Conservation (phyloP, 495 filamentous ascomycete genomes). For the Amorphotheca resinae region DNA sequence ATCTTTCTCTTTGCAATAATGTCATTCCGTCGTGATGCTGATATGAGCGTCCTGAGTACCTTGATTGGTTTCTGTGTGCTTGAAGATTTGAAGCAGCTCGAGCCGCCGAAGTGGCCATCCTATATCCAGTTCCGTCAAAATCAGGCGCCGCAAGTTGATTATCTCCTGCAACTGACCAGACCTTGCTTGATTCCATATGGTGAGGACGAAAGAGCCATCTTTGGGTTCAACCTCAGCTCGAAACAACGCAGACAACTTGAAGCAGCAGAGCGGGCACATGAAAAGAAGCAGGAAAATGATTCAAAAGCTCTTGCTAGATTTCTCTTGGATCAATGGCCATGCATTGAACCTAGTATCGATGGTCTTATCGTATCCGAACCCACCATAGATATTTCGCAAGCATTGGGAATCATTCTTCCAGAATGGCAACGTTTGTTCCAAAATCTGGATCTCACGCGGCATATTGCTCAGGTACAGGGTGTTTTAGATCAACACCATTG, state of each 20-base stretch:
- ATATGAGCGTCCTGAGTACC: conserved; percentile 27
- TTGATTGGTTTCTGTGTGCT: conserved; percentile 28
- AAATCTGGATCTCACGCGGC: conserved; percentile 8
- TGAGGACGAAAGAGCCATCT: not conserved
- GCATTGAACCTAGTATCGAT: conserved; percentile 18
- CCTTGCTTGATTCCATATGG: not conserved
- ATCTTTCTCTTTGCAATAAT: conserved; percentile 34
- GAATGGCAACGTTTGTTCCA: conserved; percentile 14
- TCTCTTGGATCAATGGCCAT: conserved; percentile 30
- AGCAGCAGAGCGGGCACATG: conserved; percentile 15
- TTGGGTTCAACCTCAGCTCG: conserved; percentile 3
- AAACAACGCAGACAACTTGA: conserved; percentile 20
- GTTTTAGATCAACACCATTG: conserved; percentile 4
- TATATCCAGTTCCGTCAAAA: conserved; percentile 21
- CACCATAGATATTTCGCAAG: conserved; percentile 3
- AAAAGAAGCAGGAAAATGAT: conserved; percentile 18
- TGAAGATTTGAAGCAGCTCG: conserved; percentile 23
- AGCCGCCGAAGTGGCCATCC: conserved; percentile 21
- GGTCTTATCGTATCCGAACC: conserved; percentile 9
- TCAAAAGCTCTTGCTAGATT: conserved; percentile 22
- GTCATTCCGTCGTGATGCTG: conserved; percentile 23
- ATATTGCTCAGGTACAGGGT: conserved; percentile 3
- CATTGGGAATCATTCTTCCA: conserved; percentile 7
- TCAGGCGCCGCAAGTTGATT: not conserved
- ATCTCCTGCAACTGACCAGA: not conserved